Evolutionary conservation across 1,284 basidiomycete genomes (phyloP), one percentile per base, ranked within the genome.

Genomic region (Puccinia triticina): DNA sequence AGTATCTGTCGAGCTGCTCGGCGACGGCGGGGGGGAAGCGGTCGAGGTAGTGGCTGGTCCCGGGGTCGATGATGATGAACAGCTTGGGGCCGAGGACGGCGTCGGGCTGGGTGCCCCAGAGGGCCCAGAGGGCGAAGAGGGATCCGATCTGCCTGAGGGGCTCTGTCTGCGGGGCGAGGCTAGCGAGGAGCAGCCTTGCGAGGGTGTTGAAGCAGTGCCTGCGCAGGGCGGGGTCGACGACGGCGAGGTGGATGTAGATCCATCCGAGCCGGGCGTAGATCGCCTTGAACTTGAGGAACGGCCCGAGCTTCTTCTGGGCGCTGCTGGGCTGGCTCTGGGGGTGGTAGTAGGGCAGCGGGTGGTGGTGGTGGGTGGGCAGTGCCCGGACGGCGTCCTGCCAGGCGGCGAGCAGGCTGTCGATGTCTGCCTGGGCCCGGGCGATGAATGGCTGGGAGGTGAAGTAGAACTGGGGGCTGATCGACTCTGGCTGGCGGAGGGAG

Each of bases 371-470:
- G 29, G 32, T 59, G 34, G 37, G 50, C 59, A 21, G n/a, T 16
- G 11, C 2, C 23, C 5, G 37, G 18, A 29, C 69, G 7, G 69
- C 5, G 26, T n/a, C 46, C 4, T 46, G 14, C 18, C 43, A 75
- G 50, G 50, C 26, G 55, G 16, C n/a, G 14, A 75, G 32, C 29
- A 75, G 53, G 1, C 5, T 3, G 21, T 72, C 37, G 50, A 80
- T 61, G 57, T 80, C 77, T 0, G 43, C 14, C 23, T 72, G 46
- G 5, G 66, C 66, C 29, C 40, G 40, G 14, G 0, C 21, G 11
- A 80, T 61, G 53, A 80, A 80, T n/a, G 77, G 48, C n/a, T 80
- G 61, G 1, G 77, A 80, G 18, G 48, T 80, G 53, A 71, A 80
- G 43, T 72, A 80, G 53, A 80, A 72, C 53, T 80, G 40, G 0